Conservation (phyloP, 1,284 basidiomycete species). For the Paramarasmius palmivorus region DNA sequence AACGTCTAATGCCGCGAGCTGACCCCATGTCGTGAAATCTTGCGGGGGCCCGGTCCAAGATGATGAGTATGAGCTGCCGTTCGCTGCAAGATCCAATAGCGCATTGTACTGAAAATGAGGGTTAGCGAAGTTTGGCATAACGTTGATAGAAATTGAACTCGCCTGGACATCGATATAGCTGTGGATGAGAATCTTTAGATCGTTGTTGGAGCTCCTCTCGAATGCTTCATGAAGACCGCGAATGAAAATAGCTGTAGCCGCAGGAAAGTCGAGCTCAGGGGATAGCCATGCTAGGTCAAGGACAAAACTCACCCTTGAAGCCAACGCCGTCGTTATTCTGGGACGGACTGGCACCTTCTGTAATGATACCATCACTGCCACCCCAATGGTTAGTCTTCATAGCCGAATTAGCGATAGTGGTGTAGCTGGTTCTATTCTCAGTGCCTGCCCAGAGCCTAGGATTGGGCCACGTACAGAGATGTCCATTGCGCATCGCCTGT, state of each 20-base stretch:
- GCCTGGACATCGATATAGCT: constrained; percentile 53
- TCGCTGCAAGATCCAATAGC: constrained; percentile 46
- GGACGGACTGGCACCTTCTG: constrained; percentile 41
- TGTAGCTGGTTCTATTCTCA: constrained; percentile 30
- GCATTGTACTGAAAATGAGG: constrained; percentile 42
- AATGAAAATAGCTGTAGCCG: constrained; percentile 40
- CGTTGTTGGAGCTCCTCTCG: constrained; percentile 33
- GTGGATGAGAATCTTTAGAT: constrained; percentile 39
- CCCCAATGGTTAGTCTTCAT: constrained; percentile 45
- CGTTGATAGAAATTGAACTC: constrained; percentile 14
- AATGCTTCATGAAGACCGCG: constrained; percentile 48
- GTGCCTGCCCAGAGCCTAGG: background rate
- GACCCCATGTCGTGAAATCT: constrained; percentile 48
- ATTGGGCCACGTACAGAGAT: constrained; percentile 28
- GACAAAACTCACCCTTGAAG: constrained; percentile 56
- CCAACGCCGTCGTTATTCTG: constrained; percentile 46
- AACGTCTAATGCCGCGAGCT: constrained; percentile 47
- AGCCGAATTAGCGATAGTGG: constrained; percentile 35
- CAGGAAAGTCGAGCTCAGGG: background rate
- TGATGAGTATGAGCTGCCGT: constrained; percentile 41
- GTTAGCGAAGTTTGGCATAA: background rate
- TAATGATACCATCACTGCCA: constrained; percentile 47
- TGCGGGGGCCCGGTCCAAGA: constrained; percentile 45
- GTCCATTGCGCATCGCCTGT: constrained; percentile 43
- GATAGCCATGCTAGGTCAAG: no score